Conservation (phyloP, 805 yeast species). For the Candida tammaniensis region DNA sequence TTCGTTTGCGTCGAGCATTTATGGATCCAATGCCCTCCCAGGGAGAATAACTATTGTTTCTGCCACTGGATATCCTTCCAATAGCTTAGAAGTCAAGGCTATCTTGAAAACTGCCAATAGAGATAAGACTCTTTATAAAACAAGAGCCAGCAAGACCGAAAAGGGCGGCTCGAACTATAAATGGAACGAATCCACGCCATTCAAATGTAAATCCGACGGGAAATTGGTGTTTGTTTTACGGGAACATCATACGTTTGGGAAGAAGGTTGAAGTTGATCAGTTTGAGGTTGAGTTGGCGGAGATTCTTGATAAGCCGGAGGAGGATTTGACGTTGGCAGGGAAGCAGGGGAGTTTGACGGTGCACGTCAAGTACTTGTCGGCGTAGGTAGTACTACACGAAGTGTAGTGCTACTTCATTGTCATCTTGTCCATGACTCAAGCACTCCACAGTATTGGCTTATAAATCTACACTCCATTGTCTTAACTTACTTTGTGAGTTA, state of each 20-base stretch:
- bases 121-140: conserved; percentile 60
- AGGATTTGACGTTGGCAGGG: conserved; percentile 35
- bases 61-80: conserved; percentile 42
- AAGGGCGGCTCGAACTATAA: conserved; percentile 38
- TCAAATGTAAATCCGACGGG: conserved; percentile 64
- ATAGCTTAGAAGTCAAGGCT: conserved; percentile 50
- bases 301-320: conserved; percentile 40
- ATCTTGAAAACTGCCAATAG: conserved; percentile 44
- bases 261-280: conserved; percentile 61
- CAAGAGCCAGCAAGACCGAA: conserved; percentile 53
- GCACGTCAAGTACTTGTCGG: conserved; percentile 27
- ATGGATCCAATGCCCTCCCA: conserved; percentile 39
- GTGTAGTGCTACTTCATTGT: too few species aligned
- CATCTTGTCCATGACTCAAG: too few species aligned
- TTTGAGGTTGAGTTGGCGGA: conserved; percentile 53
- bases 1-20: conserved; percentile 34
- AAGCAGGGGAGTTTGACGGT: conserved; percentile 43
- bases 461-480: too few species aligned
- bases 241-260: conserved; percentile 72
- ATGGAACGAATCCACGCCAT: conserved; percentile 65
- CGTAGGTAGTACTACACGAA: neutral
- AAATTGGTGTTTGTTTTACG: conserved; percentile 58
- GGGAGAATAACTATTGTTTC: conserved; percentile 55
- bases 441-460: too few species aligned
- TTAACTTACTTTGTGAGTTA: too few species aligned